These are phyloP conservation scores for Malassezia cuniculi DNA, from an alignment of 1,284 basidiomycete genomes.

Conservation along the genomic window DNA sequence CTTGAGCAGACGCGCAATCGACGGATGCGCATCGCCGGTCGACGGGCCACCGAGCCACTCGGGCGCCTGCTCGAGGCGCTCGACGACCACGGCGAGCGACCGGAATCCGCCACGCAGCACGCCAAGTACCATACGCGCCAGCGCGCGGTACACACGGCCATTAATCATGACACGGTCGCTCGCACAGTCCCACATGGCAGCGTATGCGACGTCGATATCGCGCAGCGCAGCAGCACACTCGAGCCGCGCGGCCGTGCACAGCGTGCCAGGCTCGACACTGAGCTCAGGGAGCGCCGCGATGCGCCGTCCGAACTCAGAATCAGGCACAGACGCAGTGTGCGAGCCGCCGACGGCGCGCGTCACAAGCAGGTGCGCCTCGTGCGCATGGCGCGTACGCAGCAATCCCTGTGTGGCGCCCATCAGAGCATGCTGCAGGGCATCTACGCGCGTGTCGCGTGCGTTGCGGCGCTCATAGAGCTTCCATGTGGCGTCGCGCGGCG, in stretches of 20 bases:
- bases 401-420: slow-evolving; percentile 5
- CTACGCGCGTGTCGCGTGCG: no score
- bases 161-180: slow-evolving; percentile 1
- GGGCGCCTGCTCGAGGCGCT: not conserved
- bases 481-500: no score
- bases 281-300: not conserved
- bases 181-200: slow-evolving; percentile 1
- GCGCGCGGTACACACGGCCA: slow-evolving; percentile 8
- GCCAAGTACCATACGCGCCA: slow-evolving; percentile 6
- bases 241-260: slow-evolving; percentile 6
- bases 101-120: no score
- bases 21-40: not conserved
- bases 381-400: not conserved
- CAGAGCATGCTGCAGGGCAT: slow-evolving; percentile 6
- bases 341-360: slow-evolving; percentile 3
- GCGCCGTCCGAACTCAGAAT: no score
- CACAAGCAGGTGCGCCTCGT: not conserved
- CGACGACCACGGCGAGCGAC: no score
- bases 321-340: no score
- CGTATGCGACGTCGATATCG: not conserved
- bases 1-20: not conserved
- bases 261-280: slow-evolving; percentile 2
- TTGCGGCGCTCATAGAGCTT: no score
- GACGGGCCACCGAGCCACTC: not conserved
- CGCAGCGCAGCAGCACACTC: slow-evolving; percentile 6